A percentile compares a stretch with the other conserved stretches of the same genome.
phyloP scores from a whole-genome alignment of 164 flowering plant genomes.

The Aristolochia fimbriata region DNA sequence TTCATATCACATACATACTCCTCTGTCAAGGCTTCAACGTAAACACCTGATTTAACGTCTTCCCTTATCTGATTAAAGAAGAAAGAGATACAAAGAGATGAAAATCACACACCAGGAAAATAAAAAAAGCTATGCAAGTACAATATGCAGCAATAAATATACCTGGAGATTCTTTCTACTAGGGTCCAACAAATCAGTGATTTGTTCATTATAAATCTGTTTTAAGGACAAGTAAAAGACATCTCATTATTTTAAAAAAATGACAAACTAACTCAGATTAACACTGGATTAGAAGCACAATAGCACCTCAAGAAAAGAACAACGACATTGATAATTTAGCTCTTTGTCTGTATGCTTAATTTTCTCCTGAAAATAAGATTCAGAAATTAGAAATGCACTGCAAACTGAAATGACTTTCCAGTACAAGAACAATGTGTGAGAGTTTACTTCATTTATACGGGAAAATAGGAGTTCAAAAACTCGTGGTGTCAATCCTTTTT shows the following conservation, averaged over 20 bases:
- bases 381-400: not conserved
- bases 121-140: not conserved
- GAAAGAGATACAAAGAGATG: not conserved
- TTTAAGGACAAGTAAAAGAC: not conserved
- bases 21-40: conserved; percentile 88
- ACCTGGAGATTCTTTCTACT: conserved; percentile 80
- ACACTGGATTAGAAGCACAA: not conserved
- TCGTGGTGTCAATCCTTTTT: conserved; percentile 81
- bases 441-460: conserved; percentile 69
- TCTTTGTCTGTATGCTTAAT: conserved; percentile 69
- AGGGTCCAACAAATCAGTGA: conserved; percentile 89
- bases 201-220: conserved; percentile 99
- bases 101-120: not conserved
- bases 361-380: conserved; percentile 55
- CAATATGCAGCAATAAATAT: not conserved
- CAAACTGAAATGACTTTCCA: not conserved
- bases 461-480: conserved; percentile 71
- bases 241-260: not conserved
- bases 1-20: conserved; percentile 56
- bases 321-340: conserved; percentile 78
- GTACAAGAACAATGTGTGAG: not conserved
- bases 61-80: conserved; percentile 59
- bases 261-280: not conserved
- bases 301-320: conserved; percentile 92
- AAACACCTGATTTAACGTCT: conserved; percentile 91